Evolutionary conservation across 2,329 filamentous ascomycete genomes (phyloP).

Genomic region (Fusarium napiforme): DNA sequence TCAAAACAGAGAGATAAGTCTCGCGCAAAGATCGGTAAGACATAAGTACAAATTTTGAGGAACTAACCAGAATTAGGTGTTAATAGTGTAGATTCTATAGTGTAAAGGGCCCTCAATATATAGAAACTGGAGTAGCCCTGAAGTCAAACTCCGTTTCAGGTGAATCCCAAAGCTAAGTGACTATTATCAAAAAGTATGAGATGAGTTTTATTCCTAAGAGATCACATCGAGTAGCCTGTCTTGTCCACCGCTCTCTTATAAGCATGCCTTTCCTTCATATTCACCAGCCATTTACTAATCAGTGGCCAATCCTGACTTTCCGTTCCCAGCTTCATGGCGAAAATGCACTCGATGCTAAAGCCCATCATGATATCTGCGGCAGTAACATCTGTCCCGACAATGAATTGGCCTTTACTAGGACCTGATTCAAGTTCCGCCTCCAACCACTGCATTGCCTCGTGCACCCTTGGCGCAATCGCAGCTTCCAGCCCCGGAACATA

Average conservation of each 20-base stretch:
- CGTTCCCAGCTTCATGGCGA: not conserved
- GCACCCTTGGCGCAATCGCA: not conserved
- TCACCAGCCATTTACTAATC: not conserved
- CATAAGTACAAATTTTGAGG: too few relatives aligned
- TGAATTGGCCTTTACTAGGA: not conserved
- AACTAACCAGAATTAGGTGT: too few relatives aligned
- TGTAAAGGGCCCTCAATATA: fast-evolving
- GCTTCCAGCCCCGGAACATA: fast-evolving
- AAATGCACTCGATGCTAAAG: not conserved
- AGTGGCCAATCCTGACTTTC: fast-evolving
- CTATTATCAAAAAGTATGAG: too few relatives aligned
- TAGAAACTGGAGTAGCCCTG: too few relatives aligned
- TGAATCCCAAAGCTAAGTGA: too few relatives aligned
- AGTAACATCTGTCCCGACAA: not conserved
- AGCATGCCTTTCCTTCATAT: not conserved
- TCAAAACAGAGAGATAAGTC: too few relatives aligned
- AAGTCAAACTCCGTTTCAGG: too few relatives aligned
- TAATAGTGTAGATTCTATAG: not conserved
- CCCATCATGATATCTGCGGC: not conserved
- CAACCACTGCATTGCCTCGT: not conserved
- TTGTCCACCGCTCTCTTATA: not conserved
- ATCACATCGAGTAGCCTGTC: fast-evolving
- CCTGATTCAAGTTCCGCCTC: not conserved
- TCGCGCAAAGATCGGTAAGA: too few relatives aligned
- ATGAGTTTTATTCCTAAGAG: fast-evolving